Base-by-base conservation (phyloP, 768 basidiomycete species). In the Hericium rajendrae region DNA sequence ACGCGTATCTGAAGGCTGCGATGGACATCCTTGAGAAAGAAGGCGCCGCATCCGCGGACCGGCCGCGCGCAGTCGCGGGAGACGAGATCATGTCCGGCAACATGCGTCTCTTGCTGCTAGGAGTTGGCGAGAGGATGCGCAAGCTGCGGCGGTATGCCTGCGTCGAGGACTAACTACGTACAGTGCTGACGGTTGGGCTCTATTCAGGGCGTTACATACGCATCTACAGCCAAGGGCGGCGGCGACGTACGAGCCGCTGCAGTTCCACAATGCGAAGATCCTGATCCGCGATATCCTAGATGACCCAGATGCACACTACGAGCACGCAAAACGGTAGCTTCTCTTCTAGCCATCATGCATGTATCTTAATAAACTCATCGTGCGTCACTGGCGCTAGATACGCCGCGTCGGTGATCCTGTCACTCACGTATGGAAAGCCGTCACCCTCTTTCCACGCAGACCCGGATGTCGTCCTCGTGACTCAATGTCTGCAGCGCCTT, bases 1-100 rank as follows among this genome's bases (percentile, higher is more conserved):
- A 32, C 18, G 8, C 11, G 20, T 3, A 3, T 38, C 38, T 8
- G 38, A 39, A 72, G 64, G 73, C 72, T 4, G 75, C 71, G 1
- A 57, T 68, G 24, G 74, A 76, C 11, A 72, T 76, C 50, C 68
- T 76, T 69, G 69, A 71, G 56, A 76, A 73, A 55, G 68, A 73
- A 41, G 72, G 73, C 0, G 66, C 64, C 0, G 61, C 65, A n/a
- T 57, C 72, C 2, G 66, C 63, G 0, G 75, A 74, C 55, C 60
- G 75, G 3, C 75, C 75, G 4, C 68, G 69, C 20, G 62, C 54
- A 2, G 64, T 76, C 26, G 68, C 75, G 5, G 72, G 66, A 2
- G 68, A 59, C 12, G 74, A 75, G 37, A 62, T 67, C 1, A 59
- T 74, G 5, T 72, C 70, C 0, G 70, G 69, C 1, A 69, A 69